Evolutionary conservation across 2,329 filamentous ascomycete genomes (phyloP).

Genomic region (Penicillium sp.): DNA sequence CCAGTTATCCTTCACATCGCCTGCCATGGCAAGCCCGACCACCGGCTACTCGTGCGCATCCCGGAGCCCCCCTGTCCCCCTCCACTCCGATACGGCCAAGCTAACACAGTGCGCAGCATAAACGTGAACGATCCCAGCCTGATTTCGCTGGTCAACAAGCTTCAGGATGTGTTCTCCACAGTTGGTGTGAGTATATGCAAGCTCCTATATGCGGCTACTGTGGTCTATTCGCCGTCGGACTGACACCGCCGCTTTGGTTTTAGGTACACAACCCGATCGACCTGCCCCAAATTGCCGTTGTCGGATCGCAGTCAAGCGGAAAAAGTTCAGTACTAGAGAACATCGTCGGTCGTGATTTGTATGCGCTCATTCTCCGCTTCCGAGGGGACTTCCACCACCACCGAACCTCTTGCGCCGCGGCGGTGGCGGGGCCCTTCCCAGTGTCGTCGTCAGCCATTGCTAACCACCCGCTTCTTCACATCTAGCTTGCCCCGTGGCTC

Average conservation of each 20-base stretch:
- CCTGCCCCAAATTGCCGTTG: constrained; percentile 94
- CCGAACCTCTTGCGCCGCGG: not conserved
- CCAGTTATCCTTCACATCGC: constrained; percentile 23
- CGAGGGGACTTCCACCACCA: not conserved
- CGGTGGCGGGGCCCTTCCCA: constrained; percentile 16
- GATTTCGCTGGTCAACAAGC: constrained; percentile 91
- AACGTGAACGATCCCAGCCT: constrained; percentile 70
- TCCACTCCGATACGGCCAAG: constrained; percentile 26
- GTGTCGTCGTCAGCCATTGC: constrained; percentile 22
- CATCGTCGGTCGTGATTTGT: constrained; percentile 99
- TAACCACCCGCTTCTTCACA: constrained; percentile 22
- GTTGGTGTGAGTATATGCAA: constrained; percentile 68
- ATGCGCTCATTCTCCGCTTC: constrained; percentile 44
- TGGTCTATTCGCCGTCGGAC: constrained; percentile 16
- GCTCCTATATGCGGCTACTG: not conserved
- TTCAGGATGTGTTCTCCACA: constrained; percentile 98
- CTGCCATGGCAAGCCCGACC: constrained; percentile 47
- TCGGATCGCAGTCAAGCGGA: constrained; percentile 97
- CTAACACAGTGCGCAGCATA: constrained; percentile 52
- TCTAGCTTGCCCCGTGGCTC: constrained; percentile 89
- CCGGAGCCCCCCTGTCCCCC: constrained; percentile 23
- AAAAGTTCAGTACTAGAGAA: constrained; percentile 99
- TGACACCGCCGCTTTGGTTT: constrained; percentile 29
- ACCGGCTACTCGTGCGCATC: constrained; percentile 46
- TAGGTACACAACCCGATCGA: constrained; percentile 98